Percentiles rank a stretch among this genome's conserved stretches.
phyloP scores from a whole-genome alignment of 1,284 basidiomycete genomes.

The Agroathelia rolfsii region DNA sequence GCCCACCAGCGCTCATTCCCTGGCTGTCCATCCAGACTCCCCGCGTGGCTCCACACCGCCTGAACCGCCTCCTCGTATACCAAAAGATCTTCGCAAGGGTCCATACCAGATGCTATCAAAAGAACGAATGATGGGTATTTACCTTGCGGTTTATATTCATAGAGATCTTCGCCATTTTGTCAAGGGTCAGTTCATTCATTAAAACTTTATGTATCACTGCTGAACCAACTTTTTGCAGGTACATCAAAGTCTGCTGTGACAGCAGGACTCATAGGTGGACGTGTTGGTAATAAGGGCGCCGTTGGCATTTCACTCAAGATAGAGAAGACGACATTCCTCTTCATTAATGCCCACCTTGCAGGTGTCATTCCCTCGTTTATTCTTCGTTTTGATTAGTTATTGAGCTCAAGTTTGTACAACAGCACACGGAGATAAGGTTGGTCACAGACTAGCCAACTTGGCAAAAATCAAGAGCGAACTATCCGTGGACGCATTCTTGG shows the following conservation, averaged over 20 bases:
- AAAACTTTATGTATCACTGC: not conserved
- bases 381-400: slow-evolving; percentile 2
- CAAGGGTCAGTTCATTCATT: slow-evolving; percentile 30
- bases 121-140: slow-evolving; percentile 84
- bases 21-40: too few species aligned
- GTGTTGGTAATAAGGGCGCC: slow-evolving; percentile 81
- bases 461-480: slow-evolving; percentile 68
- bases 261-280: slow-evolving; percentile 77
- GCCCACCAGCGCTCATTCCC: too few species aligned
- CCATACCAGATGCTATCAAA: slow-evolving; percentile 78
- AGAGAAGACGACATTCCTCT: slow-evolving; percentile 64
- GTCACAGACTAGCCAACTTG: slow-evolving; percentile 61
- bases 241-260: slow-evolving; percentile 68
- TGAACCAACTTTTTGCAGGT: slow-evolving; percentile 26
- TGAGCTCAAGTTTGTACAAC: slow-evolving; percentile 9
- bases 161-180: slow-evolving; percentile 53
- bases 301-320: slow-evolving; percentile 78
- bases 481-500: slow-evolving; percentile 56
- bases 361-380: slow-evolving; percentile 33
- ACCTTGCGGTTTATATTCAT: slow-evolving; percentile 66
- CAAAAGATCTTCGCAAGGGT: slow-evolving; percentile 38
- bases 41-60: too few species aligned
- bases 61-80: too few species aligned
- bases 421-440: slow-evolving; percentile 70
- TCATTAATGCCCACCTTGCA: slow-evolving; percentile 84